A percentile compares a stretch with the other conserved stretches of the same genome.
These are phyloP conservation scores for Phytophthora kernoviae DNA, from an alignment of 352 stramenopile genomes.

Conservation along the genomic window DNA sequence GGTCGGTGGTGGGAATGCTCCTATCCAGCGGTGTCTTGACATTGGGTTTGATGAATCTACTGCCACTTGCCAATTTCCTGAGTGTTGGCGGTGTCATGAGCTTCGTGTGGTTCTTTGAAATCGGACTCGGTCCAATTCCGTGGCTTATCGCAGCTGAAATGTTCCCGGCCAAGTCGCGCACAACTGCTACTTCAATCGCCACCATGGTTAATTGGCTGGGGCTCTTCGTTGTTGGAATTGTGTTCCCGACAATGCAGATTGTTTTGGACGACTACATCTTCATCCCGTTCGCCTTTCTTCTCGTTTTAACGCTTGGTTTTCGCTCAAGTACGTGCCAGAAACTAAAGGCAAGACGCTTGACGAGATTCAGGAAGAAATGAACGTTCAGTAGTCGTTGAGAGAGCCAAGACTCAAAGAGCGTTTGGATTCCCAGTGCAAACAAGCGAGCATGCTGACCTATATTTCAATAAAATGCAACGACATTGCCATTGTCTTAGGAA, in stretches of 20 bases:
- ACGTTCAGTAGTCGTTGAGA: conserved; percentile 14
- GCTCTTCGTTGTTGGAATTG: conserved; percentile 94
- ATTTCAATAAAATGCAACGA: conserved; percentile 2
- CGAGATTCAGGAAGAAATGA: conserved; percentile 65
- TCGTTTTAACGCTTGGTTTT: conserved; percentile 77
- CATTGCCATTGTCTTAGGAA: not conserved
- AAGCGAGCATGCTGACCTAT: not conserved
- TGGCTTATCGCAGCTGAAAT: conserved; percentile 97
- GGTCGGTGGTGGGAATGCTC: conserved; percentile 69
- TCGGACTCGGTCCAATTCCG: conserved; percentile 90
- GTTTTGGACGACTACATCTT: conserved; percentile 87
- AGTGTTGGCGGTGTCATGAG: conserved; percentile 68
- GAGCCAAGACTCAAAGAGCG: not conserved
- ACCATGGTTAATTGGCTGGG: conserved; percentile 96
- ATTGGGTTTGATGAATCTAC: conserved; percentile 52
- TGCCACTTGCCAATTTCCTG: conserved; percentile 55
- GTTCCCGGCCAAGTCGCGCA: conserved; percentile 93
- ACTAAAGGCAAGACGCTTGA: conserved; percentile 87
- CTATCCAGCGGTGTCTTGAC: conserved; percentile 64
- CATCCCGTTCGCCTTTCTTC: conserved; percentile 84
- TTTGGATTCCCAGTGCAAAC: not conserved
- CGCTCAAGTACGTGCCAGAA: conserved; percentile 86
- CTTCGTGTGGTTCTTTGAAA: conserved; percentile 81
- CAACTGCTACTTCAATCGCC: conserved; percentile 87
- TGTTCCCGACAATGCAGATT: conserved; percentile 92